A percentile compares a stretch with the other conserved stretches of the same genome.
These are phyloP conservation scores for Auricularia sp. DNA, from an alignment of 768 basidiomycete genomes.

Conservation along the genomic window DNA sequence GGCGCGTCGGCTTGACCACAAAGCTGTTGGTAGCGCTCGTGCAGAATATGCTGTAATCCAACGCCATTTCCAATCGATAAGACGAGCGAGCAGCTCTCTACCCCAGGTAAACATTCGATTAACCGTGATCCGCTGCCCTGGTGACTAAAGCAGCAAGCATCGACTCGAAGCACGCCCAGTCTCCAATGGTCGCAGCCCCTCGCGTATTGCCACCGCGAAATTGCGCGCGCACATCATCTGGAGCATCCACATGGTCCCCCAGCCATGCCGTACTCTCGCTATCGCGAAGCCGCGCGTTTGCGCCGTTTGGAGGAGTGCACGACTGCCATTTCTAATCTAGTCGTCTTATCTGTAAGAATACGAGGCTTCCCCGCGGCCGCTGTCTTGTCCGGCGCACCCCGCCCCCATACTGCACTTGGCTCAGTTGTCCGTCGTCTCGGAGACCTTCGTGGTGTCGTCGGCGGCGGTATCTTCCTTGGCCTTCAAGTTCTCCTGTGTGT, in stretches of 20 bases:
- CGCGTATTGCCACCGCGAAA: not conserved
- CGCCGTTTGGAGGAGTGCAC: not conserved
- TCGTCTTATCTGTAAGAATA: not conserved
- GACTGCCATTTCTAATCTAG: not conserved
- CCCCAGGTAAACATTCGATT: not conserved
- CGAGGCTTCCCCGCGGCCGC: not conserved
- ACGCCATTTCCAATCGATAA: not conserved
- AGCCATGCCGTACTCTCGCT: not conserved
- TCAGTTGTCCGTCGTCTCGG: not conserved
- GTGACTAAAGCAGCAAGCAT: not conserved
- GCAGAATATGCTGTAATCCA: not conserved
- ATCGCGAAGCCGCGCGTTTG: not conserved
- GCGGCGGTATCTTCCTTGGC: not conserved
- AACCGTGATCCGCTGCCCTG: not conserved
- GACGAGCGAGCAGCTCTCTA: not conserved
- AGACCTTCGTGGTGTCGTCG: not conserved
- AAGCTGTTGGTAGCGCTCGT: not conserved
- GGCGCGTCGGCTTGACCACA: not conserved
- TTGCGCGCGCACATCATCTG: not conserved
- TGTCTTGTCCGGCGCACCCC: not conserved
- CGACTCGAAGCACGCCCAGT: not conserved
- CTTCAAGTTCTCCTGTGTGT: slow-evolving; percentile 33
- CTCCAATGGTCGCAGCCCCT: not conserved
- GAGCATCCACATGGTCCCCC: not conserved
- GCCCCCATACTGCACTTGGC: not conserved